Evolutionary conservation across 2,329 filamentous ascomycete genomes (phyloP), one percentile per base, ranked within the genome.

Genomic region (Immersiporthe knoxdaviesiana): DNA sequence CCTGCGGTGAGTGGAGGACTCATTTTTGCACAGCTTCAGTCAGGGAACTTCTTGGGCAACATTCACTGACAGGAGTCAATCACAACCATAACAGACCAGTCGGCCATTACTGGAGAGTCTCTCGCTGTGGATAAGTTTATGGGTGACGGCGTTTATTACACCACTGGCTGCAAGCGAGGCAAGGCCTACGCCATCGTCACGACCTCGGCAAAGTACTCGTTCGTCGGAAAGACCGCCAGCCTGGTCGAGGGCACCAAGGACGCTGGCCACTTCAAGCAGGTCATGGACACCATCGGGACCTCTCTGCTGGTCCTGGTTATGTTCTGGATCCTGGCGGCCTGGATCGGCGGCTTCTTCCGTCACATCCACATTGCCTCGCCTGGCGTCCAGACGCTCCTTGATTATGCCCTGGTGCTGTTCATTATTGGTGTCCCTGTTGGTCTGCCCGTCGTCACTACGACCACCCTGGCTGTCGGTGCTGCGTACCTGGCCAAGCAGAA

Each of bases 231-330:
- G 79, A 93, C 91, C 74, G 91, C 91, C 72, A 86, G 87, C 74
- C 85, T 93, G 66, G 91, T 93, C 60, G 88, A 92, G 82, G 91
- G 90, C 73, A 91, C 91, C 73, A 85, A 92, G 81, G 91, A 93
- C 79, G 86, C 88, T 76, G 91, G 91, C 81, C 90, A 92, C 81
- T 74, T 92, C 87, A 93, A 93, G 84, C 90, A 90, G 74, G 91
- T 93, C 84, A 93, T 93, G 91, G 90, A 93, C 86, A 91, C 87
- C 78, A 93, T 93, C 76, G 91, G 91, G 80, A 92, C 90, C 65
- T 83, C 88, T 70, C 84, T 93, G 70, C 85, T 93, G 74, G 90
- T 93, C 74, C 84, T 93, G 72, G 91, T 93, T 82, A 90, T 93
- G 82, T 90, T 91, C 83, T 93, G 87, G 85, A 92, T 93, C 79